A percentile compares a stretch with the other conserved stretches of the same genome.
Evolutionary conservation across 176 grass and related monocot species (phyloP).

Genomic region (Stipa capillata): DNA sequence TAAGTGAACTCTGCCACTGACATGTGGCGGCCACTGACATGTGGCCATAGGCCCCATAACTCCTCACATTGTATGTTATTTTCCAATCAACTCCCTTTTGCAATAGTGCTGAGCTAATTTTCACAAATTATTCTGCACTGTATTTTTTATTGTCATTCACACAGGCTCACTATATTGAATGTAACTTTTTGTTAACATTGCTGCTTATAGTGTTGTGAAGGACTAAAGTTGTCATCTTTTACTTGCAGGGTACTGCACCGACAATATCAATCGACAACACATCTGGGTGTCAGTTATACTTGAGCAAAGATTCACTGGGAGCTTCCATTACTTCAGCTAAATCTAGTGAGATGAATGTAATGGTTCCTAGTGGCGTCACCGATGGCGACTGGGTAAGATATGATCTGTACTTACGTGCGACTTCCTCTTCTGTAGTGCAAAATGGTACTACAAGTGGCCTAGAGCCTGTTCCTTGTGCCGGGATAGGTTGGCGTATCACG

Average conservation of each 20-base stretch:
- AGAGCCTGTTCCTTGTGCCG: background rate
- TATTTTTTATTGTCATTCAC: background rate
- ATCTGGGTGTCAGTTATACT: conserved; percentile 90
- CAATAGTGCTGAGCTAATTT: background rate
- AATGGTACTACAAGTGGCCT: background rate
- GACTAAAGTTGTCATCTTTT: background rate
- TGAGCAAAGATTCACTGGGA: conserved; percentile 66
- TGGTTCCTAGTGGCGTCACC: conserved; percentile 52
- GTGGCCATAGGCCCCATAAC: background rate
- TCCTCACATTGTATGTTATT: background rate
- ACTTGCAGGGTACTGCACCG: conserved; percentile 66
- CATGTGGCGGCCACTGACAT: too few species aligned
- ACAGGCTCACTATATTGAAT: background rate
- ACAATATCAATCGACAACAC: conserved; percentile 96
- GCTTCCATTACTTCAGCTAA: conserved; percentile 93
- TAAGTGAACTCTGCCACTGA: too few species aligned
- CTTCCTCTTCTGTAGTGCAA: background rate
- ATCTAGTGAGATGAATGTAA: conserved; percentile 95
- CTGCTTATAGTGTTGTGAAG: background rate
- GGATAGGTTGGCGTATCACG: background rate
- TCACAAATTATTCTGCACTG: background rate
- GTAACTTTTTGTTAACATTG: background rate
- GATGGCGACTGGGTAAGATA: conserved; percentile 82
- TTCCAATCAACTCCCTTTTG: background rate
- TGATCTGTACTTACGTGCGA: background rate